phyloP scores from a whole-genome alignment of 495 filamentous ascomycete species.

The Aspergillus avenaceus region DNA sequence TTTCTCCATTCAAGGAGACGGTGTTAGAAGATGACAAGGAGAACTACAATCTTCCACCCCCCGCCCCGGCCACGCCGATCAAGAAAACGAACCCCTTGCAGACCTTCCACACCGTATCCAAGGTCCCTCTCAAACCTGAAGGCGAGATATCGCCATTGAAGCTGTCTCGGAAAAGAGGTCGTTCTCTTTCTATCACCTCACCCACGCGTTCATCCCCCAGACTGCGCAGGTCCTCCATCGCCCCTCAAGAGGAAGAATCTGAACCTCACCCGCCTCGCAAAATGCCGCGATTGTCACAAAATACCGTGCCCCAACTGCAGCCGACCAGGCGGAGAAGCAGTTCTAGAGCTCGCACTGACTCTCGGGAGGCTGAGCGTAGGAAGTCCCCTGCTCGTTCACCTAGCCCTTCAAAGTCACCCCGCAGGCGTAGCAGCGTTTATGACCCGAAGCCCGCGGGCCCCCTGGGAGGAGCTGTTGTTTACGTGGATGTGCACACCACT shows the following conservation, averaged over 20 bases:
- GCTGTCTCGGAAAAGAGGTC: conserved; percentile 52
- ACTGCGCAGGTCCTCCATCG: conserved; percentile 22
- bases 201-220: conserved; percentile 34
- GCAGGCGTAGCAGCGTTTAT: conserved; percentile 18
- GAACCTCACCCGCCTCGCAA: conserved; percentile 24
- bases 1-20: not conserved
- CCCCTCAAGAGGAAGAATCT: conserved; percentile 13
- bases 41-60: conserved; percentile 21
- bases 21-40: conserved; percentile 28
- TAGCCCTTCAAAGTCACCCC: conserved; percentile 29
- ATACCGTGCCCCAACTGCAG: conserved; percentile 17
- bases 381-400: conserved; percentile 17
- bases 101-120: conserved; percentile 67
- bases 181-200: conserved; percentile 36
- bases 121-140: conserved; percentile 69
- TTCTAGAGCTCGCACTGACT: not conserved
- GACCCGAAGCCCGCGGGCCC: conserved; percentile 11
- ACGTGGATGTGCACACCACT: conserved; percentile 87
- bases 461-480: conserved; percentile 74
- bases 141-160: conserved; percentile 59
- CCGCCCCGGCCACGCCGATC: conserved; percentile 33
- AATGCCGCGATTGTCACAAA: conserved; percentile 14
- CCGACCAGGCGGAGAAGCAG: conserved; percentile 3
- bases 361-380: not conserved
- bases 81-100: conserved; percentile 24